Evolutionary conservation across 371 early-diverging fungal species (phyloP), one percentile per base, ranked within the genome.

Genomic region (Lichtheimia corymbifera): DNA sequence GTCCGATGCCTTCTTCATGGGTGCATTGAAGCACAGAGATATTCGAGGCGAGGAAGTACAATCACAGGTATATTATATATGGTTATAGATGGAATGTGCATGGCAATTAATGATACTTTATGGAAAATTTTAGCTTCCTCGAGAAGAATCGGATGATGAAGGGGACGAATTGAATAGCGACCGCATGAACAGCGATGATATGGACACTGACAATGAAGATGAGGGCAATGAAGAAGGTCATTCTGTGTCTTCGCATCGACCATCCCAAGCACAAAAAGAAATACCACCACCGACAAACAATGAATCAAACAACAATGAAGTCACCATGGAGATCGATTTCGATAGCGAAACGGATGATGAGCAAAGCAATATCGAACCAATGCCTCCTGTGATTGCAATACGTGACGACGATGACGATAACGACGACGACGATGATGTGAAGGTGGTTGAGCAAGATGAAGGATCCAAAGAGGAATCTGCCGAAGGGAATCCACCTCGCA

Each of bases 11-110:
- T 89, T 88, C 61, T 83, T 79, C 68, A 62, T 88, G 49, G 89
- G 86, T 54, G 83, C 83, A 52, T 73, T 89, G 25, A 93, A 91
- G 58, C 92, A 90, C 66, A 79, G 93, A 17, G 89, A 90, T 64
- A 70, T 93, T 50, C 75, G 77, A 0, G 93, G 93, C 18, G 80
- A 79, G 14, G 83, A 86, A 61, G 83, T 93, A 12, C 83, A 89
- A 15, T 90, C 93, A 13, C 91, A 93, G 76, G 80, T 91, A 72
- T 20, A 25, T 30, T 17, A 13, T 4, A 13, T 4, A n/a, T 4
- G 9, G 9, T 24, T 7, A 11, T 6, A 3, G 5, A 13, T n/a
- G 27, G 20, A 25, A 53, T 17, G 25, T 28, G 6, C 14, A 40
- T 22, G 5, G 4, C 50, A 13, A n/a, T 42, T 35, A 30, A 30